phyloP scores from a whole-genome alignment of 164 flowering plant genomes.

The Akebia trifoliata region DNA sequence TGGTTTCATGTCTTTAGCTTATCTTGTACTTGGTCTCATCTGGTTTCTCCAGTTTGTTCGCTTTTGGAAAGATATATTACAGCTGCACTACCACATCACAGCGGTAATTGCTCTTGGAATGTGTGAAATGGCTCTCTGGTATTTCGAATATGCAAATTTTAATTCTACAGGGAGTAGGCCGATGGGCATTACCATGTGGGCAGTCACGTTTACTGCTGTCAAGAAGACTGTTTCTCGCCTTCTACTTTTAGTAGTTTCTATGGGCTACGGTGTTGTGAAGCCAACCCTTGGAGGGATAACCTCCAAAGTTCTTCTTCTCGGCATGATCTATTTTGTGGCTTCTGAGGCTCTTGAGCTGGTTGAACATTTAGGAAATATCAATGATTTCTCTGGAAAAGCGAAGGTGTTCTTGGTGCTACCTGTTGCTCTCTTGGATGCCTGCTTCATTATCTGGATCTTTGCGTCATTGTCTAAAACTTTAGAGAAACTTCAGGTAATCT shows the following conservation, averaged over 20 bases:
- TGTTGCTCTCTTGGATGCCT: conserved; percentile 65
- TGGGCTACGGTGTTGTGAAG: conserved; percentile 82
- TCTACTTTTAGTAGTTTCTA: conserved; percentile 73
- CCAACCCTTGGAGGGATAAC: conserved; percentile 84
- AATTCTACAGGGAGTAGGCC: conserved; percentile 80
- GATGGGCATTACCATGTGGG: conserved; percentile 73
- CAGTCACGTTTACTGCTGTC: conserved; percentile 63
- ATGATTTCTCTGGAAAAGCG: conserved; percentile 69
- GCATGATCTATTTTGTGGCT: conserved; percentile 55
- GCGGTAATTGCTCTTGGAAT: conserved; percentile 85
- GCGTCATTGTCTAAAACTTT: conserved; percentile 68
- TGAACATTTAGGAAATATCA: conserved; percentile 75
- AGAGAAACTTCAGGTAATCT: conserved; percentile 63
- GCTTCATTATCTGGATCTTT: conserved; percentile 80
- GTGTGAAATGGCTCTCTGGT: conserved; percentile 91
- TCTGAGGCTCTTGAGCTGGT: conserved; percentile 77
- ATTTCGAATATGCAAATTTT: conserved; percentile 71
- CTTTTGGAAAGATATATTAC: conserved; percentile 69
- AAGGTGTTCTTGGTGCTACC: conserved; percentile 66
- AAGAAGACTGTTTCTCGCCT: conserved; percentile 86
- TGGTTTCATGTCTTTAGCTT: conserved; percentile 79
- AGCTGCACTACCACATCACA: conserved; percentile 65
- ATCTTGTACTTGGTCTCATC: conserved; percentile 62
- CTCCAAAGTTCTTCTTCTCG: conserved; percentile 61
- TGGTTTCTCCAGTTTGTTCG: conserved; percentile 78